Evolutionary conservation across 2,329 filamentous ascomycete genomes (phyloP).

Genomic region (Verticillium tricorpus): DNA sequence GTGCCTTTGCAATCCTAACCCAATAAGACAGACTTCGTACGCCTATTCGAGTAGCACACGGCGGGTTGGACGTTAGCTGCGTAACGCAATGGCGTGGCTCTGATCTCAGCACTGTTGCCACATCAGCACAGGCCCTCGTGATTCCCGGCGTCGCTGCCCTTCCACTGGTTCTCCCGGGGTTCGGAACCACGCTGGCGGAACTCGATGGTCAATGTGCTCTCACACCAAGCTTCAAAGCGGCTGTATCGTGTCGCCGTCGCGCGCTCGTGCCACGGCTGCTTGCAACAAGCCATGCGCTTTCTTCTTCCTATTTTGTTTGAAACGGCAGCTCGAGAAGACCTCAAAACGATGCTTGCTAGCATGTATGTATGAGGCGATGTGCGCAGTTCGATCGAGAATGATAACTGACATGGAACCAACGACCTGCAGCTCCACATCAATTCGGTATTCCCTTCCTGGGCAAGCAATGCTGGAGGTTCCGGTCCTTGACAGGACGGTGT

Average conservation of each 20-base stretch:
- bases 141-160: not conserved
- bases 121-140: not conserved
- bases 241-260: not conserved
- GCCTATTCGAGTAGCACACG: not conserved
- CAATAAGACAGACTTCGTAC: not conserved
- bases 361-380: too few relatives aligned
- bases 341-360: not conserved
- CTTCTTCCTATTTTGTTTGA: not conserved
- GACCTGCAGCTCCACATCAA: too few relatives aligned
- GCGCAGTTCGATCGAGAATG: too few relatives aligned
- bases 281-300: not conserved
- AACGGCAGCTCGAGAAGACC: not conserved
- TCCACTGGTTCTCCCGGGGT: not conserved
- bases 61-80: not conserved
- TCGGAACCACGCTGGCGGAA: not conserved
- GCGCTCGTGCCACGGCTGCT: not conserved
- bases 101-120: not conserved
- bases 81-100: not conserved
- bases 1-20: not conserved
- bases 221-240: not conserved
- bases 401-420: too few relatives aligned
- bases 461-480: too few relatives aligned
- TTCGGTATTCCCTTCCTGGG: too few relatives aligned
- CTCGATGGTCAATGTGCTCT: not conserved
- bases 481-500: too few relatives aligned